Percentiles rank a stretch among this genome's conserved stretches.
phyloP scores from a whole-genome alignment of 164 flowering plant species.

The Vitis rupestris region DNA sequence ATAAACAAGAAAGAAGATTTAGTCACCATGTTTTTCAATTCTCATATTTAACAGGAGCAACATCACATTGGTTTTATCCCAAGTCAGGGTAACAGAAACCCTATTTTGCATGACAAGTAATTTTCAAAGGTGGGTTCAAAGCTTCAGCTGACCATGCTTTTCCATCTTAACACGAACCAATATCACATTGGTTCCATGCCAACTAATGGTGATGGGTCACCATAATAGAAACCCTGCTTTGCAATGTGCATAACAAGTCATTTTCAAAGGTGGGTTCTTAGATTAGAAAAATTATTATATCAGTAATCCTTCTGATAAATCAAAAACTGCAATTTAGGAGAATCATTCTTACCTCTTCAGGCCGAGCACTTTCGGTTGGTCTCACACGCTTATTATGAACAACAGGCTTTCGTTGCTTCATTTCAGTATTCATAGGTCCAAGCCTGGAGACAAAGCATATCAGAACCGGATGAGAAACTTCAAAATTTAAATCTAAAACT shows the following conservation, averaged over 20 bases:
- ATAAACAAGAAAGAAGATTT: neutral
- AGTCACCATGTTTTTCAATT: neutral
- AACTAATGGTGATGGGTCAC: too few species aligned
- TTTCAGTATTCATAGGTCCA: conserved; percentile 81
- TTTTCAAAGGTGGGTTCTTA: too few species aligned
- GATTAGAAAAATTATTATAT: neutral
- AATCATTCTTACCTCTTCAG: conserved; percentile 67
- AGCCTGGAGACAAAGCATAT: conserved; percentile 50
- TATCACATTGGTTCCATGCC: too few species aligned
- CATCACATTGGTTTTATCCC: neutral
- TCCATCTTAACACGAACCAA: too few species aligned
- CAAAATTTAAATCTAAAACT: conserved; percentile 1
- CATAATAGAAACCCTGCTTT: too few species aligned
- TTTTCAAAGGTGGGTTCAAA: neutral
- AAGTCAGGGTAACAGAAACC: neutral
- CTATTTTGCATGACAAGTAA: neutral
- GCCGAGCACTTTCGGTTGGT: conserved; percentile 48
- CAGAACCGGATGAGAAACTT: neutral
- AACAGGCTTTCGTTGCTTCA: conserved; percentile 58
- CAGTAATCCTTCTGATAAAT: neutral
- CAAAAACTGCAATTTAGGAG: neutral
- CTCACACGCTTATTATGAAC: conserved; percentile 39
- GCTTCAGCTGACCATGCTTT: neutral
- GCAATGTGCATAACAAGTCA: too few species aligned
- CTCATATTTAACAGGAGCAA: neutral